A percentile compares a stretch with the other conserved stretches of the same genome.
Conservation (phyloP, 345 rosid species). For the Iberis pinnata region DNA sequence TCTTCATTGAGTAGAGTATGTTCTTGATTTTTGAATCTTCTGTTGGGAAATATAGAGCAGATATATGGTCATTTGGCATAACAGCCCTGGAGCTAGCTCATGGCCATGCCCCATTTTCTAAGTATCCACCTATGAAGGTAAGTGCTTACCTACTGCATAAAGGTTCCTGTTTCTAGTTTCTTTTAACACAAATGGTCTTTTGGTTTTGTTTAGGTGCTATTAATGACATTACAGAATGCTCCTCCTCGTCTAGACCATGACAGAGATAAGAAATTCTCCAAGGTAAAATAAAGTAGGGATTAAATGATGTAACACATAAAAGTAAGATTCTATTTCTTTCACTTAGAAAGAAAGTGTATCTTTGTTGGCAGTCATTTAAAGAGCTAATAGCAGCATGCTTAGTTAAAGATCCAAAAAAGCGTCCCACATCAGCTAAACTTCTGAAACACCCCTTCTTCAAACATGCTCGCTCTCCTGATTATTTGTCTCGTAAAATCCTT, state of each 20-base stretch:
- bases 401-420: slow-evolving; percentile 89
- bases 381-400: slow-evolving; percentile 79
- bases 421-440: slow-evolving; percentile 70
- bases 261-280: slow-evolving; percentile 75
- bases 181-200: slow-evolving; percentile 3
- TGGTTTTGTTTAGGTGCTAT: slow-evolving; percentile 48
- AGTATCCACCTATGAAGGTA: slow-evolving; percentile 87
- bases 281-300: slow-evolving; percentile 38
- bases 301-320: slow-evolving; percentile 4
- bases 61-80: slow-evolving; percentile 87
- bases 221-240: slow-evolving; percentile 88
- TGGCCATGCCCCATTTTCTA: slow-evolving; percentile 91
- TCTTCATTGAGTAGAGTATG: neutral
- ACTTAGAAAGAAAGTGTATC: slow-evolving; percentile 1
- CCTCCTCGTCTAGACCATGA: slow-evolving; percentile 92
- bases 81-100: slow-evolving; percentile 91
- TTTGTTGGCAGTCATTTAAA: slow-evolving; percentile 55
- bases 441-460: slow-evolving; percentile 75
- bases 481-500: slow-evolving; percentile 49
- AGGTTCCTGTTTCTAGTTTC: neutral
- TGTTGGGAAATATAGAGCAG: slow-evolving; percentile 46
- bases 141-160: neutral
- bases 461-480: slow-evolving; percentile 57
- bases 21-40: neutral
- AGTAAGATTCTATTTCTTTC: slow-evolving; percentile 15